phyloP scores from a whole-genome alignment of 2,329 filamentous ascomycete species.

The Ceratocystis albifundus region DNA sequence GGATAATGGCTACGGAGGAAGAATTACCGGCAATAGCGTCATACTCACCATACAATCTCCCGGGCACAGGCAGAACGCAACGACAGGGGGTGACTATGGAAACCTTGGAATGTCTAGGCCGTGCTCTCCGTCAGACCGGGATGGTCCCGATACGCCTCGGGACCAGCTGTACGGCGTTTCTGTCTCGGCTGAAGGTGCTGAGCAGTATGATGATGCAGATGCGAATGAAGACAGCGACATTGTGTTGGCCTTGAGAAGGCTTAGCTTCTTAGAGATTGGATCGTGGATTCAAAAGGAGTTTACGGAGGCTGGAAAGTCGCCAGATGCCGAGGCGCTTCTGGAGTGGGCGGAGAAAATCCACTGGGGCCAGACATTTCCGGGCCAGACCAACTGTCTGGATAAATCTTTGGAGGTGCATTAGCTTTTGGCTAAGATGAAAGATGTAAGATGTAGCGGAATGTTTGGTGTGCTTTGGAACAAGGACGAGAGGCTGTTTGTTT shows the following conservation, averaged over 20 bases:
- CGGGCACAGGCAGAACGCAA: conserved; percentile 9
- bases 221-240: not conserved
- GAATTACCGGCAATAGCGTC: conserved; percentile 36
- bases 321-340: conserved; percentile 14
- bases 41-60: conserved; percentile 27
- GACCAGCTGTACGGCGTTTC: not conserved
- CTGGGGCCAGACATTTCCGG: conserved; percentile 17
- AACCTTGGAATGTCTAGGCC: not conserved
- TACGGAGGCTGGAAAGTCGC: conserved; percentile 5
- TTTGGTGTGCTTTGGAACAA: not conserved
- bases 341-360: conserved; percentile 17
- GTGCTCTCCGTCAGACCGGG: conserved; percentile 16
- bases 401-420: conserved; percentile 14
- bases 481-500: not conserved
- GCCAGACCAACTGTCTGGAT: conserved; percentile 8
- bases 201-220: conserved; percentile 7
- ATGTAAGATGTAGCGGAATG: not conserved
- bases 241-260: not conserved
- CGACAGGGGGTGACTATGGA: not conserved
- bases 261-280: conserved; percentile 16
- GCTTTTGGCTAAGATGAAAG: not conserved
- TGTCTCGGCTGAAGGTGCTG: not conserved
- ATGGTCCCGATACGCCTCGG: conserved; percentile 17
- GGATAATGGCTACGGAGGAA: conserved; percentile 26
- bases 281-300: conserved; percentile 16